Conservation (phyloP, 345 rosid genomes). For the Bruguiera sexangula region DNA sequence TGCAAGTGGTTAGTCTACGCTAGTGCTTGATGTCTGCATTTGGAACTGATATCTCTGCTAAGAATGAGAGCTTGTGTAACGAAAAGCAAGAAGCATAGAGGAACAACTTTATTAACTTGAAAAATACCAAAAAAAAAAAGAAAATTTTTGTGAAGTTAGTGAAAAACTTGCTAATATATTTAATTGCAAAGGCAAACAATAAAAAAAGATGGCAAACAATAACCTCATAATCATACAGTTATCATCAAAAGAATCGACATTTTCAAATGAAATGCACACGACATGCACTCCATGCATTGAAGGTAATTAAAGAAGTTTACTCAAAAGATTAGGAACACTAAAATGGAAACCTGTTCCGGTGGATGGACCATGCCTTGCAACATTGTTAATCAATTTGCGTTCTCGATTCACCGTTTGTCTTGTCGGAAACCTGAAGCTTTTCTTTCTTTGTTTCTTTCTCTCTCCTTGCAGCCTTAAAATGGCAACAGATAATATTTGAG, state of each 20-base stretch:
- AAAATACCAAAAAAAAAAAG: no score
- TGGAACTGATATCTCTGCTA: no score
- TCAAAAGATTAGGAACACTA: constrained; percentile 14
- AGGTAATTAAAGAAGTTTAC: not conserved
- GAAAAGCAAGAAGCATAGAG: no score
- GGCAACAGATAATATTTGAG: constrained; percentile 1
- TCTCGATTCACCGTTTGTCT: not conserved
- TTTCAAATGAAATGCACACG: not conserved
- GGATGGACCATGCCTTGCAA: constrained; percentile 45
- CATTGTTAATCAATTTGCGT: constrained; percentile 20
- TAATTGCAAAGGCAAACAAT: not conserved
- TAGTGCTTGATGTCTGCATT: not conserved
- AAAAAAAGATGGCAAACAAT: not conserved
- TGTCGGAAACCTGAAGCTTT: not conserved
- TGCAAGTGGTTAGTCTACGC: constrained; percentile 3
- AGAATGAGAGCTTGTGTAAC: no score
- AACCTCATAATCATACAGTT: no score
- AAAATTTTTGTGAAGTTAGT: not conserved
- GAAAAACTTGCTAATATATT: not conserved
- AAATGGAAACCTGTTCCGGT: constrained; percentile 35
- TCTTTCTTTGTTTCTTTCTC: not conserved
- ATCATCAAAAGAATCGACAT: not conserved
- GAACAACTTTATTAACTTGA: no score
- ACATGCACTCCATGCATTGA: not conserved
- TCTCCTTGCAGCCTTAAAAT: constrained; percentile 3